phyloP scores from a whole-genome alignment of 441 rosid species.

The Raphanus hybrid region DNA sequence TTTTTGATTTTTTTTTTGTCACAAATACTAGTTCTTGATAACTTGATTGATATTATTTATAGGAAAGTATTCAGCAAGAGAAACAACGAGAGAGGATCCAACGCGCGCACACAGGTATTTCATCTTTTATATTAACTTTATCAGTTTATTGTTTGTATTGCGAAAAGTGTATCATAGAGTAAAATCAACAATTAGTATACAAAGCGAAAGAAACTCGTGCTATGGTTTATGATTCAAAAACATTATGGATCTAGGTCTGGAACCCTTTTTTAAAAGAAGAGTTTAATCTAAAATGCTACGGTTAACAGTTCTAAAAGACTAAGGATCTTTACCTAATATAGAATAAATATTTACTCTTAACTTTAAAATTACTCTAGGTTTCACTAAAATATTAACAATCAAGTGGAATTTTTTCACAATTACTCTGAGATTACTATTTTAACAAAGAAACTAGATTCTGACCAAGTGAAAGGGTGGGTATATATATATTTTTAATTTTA shows the following conservation, averaged over 20 bases:
- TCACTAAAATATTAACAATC: too few species aligned
- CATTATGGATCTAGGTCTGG: background rate
- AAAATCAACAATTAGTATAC: background rate
- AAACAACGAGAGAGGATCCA: constrained; percentile 10
- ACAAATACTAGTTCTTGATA: background rate
- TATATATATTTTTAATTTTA: too few species aligned
- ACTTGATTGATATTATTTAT: background rate
- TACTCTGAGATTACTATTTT: too few species aligned
- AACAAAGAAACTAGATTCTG: too few species aligned
- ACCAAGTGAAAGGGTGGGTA: too few species aligned
- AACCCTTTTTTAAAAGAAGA: background rate
- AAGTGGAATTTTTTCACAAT: too few species aligned
- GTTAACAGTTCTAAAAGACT: too few species aligned
- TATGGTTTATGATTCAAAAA: background rate
- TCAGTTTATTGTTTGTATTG: background rate
- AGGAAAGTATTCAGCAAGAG: background rate
- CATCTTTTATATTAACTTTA: background rate
- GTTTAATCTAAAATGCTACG: background rate
- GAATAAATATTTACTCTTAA: too few species aligned
- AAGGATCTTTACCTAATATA: too few species aligned
- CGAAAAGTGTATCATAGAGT: background rate
- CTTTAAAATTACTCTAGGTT: too few species aligned
- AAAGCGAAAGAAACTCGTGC: background rate
- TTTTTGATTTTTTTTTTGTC: too few species aligned
- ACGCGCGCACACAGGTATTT: background rate